Conservation (phyloP, 2,329 filamentous ascomycete species). For the Alternaria gaisen region DNA sequence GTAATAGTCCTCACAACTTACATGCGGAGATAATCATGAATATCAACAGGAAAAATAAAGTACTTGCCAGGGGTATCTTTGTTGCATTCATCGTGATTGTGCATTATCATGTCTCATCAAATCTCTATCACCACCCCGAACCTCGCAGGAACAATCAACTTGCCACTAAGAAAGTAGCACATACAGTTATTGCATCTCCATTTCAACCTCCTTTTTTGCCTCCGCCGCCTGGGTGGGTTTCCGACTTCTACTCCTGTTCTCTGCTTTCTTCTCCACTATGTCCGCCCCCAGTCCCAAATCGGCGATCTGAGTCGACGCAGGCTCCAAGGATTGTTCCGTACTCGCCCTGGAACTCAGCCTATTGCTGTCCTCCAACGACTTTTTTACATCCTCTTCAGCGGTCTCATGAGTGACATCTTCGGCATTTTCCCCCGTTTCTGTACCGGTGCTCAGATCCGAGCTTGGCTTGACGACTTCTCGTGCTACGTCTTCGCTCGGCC, state of each 20-base stretch:
- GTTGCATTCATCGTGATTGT: constrained; percentile 9
- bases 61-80: constrained; percentile 11
- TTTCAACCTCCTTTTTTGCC: constrained; percentile 40
- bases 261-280: constrained; percentile 16
- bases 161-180: not conserved
- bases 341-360: not conserved
- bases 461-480: constrained; percentile 20
- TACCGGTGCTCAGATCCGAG: constrained; percentile 9
- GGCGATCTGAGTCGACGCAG: not conserved
- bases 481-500: constrained; percentile 22
- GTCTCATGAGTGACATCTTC: not conserved
- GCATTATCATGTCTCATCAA: not conserved
- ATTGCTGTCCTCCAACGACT: not conserved
- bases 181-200: constrained; percentile 45
- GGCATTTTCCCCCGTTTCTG: not conserved
- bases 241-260: constrained; percentile 28
- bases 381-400: not conserved
- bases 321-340: not conserved
- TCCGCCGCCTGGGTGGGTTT: constrained; percentile 30
- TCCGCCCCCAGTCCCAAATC: constrained; percentile 15
- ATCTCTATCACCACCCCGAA: not conserved
- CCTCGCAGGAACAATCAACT: not conserved
- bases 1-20: too few relatives aligned
- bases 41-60: too few relatives aligned
- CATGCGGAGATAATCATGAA: too few relatives aligned